Evolutionary conservation across 2,329 filamentous ascomycete species (phyloP).

Genomic region (Coniosporium tulheliwenetii): DNA sequence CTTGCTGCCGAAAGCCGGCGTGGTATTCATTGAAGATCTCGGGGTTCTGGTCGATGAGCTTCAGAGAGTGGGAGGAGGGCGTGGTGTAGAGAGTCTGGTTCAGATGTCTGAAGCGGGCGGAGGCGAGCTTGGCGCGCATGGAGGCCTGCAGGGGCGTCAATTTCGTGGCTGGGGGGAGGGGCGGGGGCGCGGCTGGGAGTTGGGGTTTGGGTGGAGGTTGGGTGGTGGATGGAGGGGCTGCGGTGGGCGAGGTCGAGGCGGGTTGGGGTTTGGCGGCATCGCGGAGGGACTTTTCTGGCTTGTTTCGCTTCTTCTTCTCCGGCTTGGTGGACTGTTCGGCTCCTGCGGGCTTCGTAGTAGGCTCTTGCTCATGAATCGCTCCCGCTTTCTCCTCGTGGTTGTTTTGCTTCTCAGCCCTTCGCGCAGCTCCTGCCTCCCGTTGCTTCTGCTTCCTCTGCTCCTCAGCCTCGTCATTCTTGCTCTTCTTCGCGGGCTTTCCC

Average conservation of each 20-base stretch:
- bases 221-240: conserved; percentile 23
- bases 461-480: conserved; percentile 13
- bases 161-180: conserved; percentile 28
- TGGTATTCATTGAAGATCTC: conserved; percentile 96
- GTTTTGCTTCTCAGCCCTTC: conserved; percentile 16
- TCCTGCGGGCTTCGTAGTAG: background rate
- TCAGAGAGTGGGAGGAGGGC: conserved; percentile 68
- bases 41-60: conserved; percentile 68
- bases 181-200: conserved; percentile 11
- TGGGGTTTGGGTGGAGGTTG: background rate
- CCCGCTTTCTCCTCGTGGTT: conserved; percentile 1
- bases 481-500: conserved; percentile 31
- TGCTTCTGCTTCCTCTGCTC: conserved; percentile 22
- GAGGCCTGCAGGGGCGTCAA: conserved; percentile 85
- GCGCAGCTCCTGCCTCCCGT: conserved; percentile 11
- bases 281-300: conserved; percentile 2
- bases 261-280: too few relatives aligned
- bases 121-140: conserved; percentile 90
- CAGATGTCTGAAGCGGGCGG: conserved; percentile 89
- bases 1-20: conserved; percentile 87
- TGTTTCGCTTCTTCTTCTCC: conserved; percentile 7
- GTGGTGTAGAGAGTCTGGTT: conserved; percentile 95
- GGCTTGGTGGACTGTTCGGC: too few relatives aligned
- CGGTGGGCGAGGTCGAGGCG: conserved; percentile 1
- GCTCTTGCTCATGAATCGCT: background rate